phyloP scores from a whole-genome alignment of 345 rosid genomes.

The Eucalyptus leucophloia region DNA sequence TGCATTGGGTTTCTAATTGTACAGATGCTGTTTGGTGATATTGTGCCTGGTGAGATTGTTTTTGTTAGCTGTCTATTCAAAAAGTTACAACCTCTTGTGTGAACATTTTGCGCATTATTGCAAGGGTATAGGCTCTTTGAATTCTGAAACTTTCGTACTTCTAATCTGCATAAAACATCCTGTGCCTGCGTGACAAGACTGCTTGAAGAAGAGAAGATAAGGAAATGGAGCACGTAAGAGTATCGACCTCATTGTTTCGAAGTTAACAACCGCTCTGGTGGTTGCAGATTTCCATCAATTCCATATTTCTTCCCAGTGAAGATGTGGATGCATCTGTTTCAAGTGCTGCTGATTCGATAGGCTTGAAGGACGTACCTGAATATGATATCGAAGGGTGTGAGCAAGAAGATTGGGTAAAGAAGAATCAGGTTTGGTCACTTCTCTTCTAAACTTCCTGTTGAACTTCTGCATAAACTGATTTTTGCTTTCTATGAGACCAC shows the following conservation, averaged over 20 bases:
- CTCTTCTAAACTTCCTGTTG: not conserved
- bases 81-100: not conserved
- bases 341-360: slow-evolving; percentile 57
- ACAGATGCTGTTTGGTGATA: not conserved
- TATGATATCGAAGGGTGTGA: slow-evolving; percentile 55
- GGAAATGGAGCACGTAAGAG: not conserved
- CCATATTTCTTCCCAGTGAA: slow-evolving; percentile 47
- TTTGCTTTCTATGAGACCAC: not conserved
- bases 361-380: slow-evolving; percentile 48
- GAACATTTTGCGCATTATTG: not conserved
- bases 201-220: not conserved
- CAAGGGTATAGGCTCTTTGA: not conserved
- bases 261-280: not conserved
- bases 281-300: slow-evolving; percentile 47
- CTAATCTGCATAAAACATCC: not conserved
- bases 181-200: not conserved
- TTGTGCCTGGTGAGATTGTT: not conserved
- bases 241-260: not conserved
- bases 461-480: not conserved
- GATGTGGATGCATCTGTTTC: slow-evolving; percentile 52
- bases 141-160: not conserved
- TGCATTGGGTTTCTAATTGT: not conserved
- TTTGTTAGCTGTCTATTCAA: not conserved
- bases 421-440: slow-evolving; percentile 45
- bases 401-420: slow-evolving; percentile 57